Percentiles rank a stretch among this genome's conserved stretches.
These are phyloP conservation scores for Rosa rugosa DNA, from an alignment of 306 rosid genomes.

Conservation along the genomic window DNA sequence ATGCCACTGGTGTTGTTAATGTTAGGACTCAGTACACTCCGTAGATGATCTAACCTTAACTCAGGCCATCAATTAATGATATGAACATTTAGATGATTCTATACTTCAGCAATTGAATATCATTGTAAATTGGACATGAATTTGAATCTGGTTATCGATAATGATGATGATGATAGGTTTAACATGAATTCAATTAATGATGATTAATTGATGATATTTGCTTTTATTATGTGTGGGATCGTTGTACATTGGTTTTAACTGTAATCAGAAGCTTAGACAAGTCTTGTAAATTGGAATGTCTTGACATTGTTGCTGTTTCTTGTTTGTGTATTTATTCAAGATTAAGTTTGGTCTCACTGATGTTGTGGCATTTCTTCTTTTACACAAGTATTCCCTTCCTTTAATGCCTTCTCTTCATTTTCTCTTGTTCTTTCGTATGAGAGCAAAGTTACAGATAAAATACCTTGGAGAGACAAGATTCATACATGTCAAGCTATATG, in stretches of 20 bases:
- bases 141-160: too few species aligned
- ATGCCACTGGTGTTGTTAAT: too few species aligned
- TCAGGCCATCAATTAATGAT: too few species aligned
- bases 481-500: neutral
- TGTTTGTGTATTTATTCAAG: constrained; percentile 12
- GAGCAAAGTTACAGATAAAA: too few species aligned
- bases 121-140: too few species aligned
- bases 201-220: neutral
- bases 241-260: constrained; percentile 44
- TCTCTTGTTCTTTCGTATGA: neutral
- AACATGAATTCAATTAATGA: too few species aligned
- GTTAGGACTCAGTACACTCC: too few species aligned
- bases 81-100: too few species aligned
- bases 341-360: neutral
- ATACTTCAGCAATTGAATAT: too few species aligned
- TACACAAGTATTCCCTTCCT: neutral
- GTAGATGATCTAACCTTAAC: too few species aligned
- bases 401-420: neutral
- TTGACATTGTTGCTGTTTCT: constrained; percentile 11
- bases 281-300: constrained; percentile 37
- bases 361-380: neutral
- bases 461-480: neutral
- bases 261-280: too few species aligned
- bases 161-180: too few species aligned
- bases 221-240: constrained; percentile 37